Evolutionary conservation across 345 rosid genomes (phyloP), one percentile per base, ranked within the genome.

Genomic region (Brassica carinata): DNA sequence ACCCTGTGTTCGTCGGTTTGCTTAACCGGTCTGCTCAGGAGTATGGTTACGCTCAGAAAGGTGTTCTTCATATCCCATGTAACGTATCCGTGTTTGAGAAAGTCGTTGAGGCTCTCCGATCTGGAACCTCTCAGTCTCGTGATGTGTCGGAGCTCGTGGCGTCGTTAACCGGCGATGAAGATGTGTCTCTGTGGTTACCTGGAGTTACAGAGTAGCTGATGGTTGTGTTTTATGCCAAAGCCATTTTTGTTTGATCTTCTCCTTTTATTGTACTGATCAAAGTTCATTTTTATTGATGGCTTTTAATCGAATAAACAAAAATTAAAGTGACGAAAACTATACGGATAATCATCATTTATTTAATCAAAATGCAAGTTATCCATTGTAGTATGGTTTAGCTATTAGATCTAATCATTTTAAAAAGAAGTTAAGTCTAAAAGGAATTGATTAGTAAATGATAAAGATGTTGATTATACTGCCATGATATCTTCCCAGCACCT

Each of bases 1-100:
- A 93, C 14, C 97, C 98, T 14, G 85, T 89, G 10, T 90, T 96
- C 80, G 77, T 86, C 10, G 86, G 85, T 2, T 82, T 95, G 45
- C 90, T 95, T 31, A 87, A 93, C 69, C 81, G 85, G 67, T 93
- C 99, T 29, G 99, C 96, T 30, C 90, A 93, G 64, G 98, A 91
- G 82, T 95, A 93, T 70, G 99, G 99, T 7, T 94, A 89, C 85
- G 91, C 93, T 59, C 99, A 96, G 75, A 87, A 87, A 74, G 99
- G 99, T 7, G 99, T 90, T 11, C 93, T 96, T 5, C 88, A 89
- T 68, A 96, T 96, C 73, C 98, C 98, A 1, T 94, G 98, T 77
- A 89, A 88, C 84, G 99, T 90, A 30, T 75, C 84, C 45, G 91
- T 84, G 14, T 96, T 96, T 62, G 95, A 96, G 78, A 83, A 86